Evolutionary conservation across 1,139 yeast genomes (phyloP).

Genomic region (Suhomyces bribrorum): DNA sequence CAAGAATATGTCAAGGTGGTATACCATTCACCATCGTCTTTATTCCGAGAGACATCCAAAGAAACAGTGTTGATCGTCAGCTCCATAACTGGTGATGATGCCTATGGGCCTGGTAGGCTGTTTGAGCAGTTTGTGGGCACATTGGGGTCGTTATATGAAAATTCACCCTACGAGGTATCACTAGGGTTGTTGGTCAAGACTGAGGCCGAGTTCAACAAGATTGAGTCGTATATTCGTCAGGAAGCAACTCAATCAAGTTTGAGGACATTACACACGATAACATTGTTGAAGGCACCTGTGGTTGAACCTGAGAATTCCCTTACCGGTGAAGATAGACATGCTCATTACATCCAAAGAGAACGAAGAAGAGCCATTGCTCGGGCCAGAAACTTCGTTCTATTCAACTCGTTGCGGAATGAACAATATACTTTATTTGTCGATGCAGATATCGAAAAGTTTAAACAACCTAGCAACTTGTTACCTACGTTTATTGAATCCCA

Average conservation of each 20-base stretch:
- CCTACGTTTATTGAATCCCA: conserved; percentile 32
- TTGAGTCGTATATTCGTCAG: conserved; percentile 15
- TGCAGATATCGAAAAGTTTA: conserved; percentile 39
- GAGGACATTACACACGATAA: conserved; percentile 20
- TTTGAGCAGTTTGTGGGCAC: conserved; percentile 29
- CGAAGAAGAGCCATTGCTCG: conserved; percentile 39
- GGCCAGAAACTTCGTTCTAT: conserved; percentile 37
- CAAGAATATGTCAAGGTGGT: conserved; percentile 2
- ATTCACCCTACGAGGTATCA: conserved; percentile 22
- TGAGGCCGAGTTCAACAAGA: conserved; percentile 24
- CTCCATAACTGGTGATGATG: conserved; percentile 23
- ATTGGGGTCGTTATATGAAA: conserved; percentile 17
- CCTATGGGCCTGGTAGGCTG: conserved; percentile 31
- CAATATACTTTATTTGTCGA: conserved; percentile 47
- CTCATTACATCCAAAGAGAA: conserved; percentile 31
- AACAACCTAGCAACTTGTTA: conserved; percentile 27
- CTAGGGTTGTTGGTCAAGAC: conserved; percentile 33
- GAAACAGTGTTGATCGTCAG: conserved; percentile 5
- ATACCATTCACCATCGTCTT: neutral
- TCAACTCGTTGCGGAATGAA: conserved; percentile 30
- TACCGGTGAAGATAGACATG: conserved; percentile 30
- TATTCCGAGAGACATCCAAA: neutral
- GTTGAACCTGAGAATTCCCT: conserved; percentile 28
- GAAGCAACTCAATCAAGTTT: conserved; percentile 1
- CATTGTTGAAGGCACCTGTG: conserved; percentile 35